Evolutionary conservation across 805 yeast species (phyloP), one percentile per base, ranked within the genome.

Genomic region (Pichia pseudocactophila): DNA sequence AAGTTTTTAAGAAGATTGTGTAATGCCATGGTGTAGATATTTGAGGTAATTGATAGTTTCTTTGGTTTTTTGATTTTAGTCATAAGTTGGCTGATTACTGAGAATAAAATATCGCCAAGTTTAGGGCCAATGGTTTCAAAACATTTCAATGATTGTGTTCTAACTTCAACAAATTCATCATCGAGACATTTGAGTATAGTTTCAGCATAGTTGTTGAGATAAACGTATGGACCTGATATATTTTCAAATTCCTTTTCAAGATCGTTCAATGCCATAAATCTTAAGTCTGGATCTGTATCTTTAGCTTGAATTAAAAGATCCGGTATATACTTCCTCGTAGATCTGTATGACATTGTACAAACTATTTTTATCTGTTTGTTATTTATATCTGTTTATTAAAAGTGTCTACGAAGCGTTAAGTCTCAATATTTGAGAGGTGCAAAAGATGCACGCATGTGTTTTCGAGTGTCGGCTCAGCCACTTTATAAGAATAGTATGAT

Each of bases 211-310:
- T 53, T 50, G 5, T 37, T 34, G 70, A 62, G 34, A 54, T 15
- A 67, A 30, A 32, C 20, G 30, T 2, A 38, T 66, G 56, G 52
- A 76, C 62, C 54, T 39, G 61, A 45, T 66, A 59, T 44, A 56
- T 52, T 44, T 46, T 45, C 42, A 47, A 61, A 44, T 39, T 56
- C 62, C 54, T 73, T 73, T 51, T 72, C 75, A 52, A 84, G 68
- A 54, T 86, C 95, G 51, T 74, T 82, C 42, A 86, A 64, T 2
- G 89, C 94, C 95, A 86, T 86, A 63, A 78, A 86, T 57, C 95
- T 66, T 50, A 82, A 64, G 56, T 86, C 95, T 3, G 92, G 82
- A 52, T 86, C 95, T 3, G 79, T 80, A 50, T 80, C 84, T 34
- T 65, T 65, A 12, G 79, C 74, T 49, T 69, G 68, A 32, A 70